phyloP scores from a whole-genome alignment of 2,329 filamentous ascomycete species.

The Phialocephala subalpina region DNA sequence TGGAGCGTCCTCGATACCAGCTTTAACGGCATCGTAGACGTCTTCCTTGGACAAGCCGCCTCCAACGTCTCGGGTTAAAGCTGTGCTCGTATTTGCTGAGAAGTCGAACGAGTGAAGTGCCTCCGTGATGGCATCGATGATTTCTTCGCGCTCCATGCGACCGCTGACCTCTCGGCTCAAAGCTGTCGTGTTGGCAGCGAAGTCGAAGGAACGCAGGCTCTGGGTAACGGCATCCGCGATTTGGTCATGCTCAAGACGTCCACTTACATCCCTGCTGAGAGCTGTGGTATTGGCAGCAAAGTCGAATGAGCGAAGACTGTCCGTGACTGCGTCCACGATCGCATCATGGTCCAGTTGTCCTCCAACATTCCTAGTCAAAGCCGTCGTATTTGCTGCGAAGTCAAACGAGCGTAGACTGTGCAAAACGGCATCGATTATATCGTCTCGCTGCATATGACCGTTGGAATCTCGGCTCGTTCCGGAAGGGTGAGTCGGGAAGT shows the following conservation, averaged over 20 bases:
- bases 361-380: slow-evolving; percentile 64
- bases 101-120: slow-evolving; percentile 60
- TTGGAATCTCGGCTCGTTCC: slow-evolving; percentile 68
- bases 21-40: slow-evolving; percentile 64
- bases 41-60: slow-evolving; percentile 58
- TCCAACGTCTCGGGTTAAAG: slow-evolving; percentile 64
- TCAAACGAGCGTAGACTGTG: slow-evolving; percentile 60
- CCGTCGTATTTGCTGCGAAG: slow-evolving; percentile 59
- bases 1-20: slow-evolving; percentile 58
- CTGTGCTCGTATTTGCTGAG: slow-evolving; percentile 62
- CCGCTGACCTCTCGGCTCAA: slow-evolving; percentile 56
- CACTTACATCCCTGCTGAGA: not conserved
- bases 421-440: slow-evolving; percentile 65
- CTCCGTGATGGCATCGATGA: slow-evolving; percentile 66
- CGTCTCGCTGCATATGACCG: slow-evolving; percentile 73
- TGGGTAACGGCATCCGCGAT: slow-evolving; percentile 67
- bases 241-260: slow-evolving; percentile 54
- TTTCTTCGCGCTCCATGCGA: slow-evolving; percentile 56
- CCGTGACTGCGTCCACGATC: slow-evolving; percentile 64
- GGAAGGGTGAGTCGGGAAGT: slow-evolving; percentile 58
- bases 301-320: slow-evolving; percentile 58
- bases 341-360: slow-evolving; percentile 58
- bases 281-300: slow-evolving; percentile 43
- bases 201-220: slow-evolving; percentile 58
- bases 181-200: slow-evolving; percentile 65